Base-by-base conservation (phyloP, 345 rosid species). In the Eucalyptus erythrocorys region DNA sequence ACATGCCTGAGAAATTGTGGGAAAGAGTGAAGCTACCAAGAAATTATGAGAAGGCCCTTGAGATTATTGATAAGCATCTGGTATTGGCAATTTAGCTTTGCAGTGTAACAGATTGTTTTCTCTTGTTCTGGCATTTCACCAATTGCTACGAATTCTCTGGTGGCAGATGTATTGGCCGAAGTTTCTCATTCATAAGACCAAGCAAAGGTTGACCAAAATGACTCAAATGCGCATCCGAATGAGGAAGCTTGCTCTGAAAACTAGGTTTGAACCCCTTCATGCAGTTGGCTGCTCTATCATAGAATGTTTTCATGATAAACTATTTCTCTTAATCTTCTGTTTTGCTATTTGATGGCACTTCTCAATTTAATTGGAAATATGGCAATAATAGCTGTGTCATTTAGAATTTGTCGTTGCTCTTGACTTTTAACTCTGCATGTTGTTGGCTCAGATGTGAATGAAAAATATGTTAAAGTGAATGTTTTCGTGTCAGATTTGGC, bases 211-310 rank as follows among this genome's bases (percentile, higher is more conserved):
- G 90, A 98, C 99, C 5, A 98, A 98, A 91, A 96, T 98, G 99
- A 97, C 99, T 68, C 99, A 98, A 87, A 96, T 97, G 99, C 97
- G 98, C 19, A 96, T 98, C 88, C 96, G 99, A 24, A 96, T 94
- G 99, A 94, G 99, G 90, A 98, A 96, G 87, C 97, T 98, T 92
- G 96, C 95, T 76, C 91, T 97, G 47, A 98, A 97, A 88, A 98
- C 97, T 86, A 95, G 96, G 99, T 97, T 85, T 85, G 81, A 86
- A 48, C 43, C 86, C 55, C 86, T 42, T 64, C 37, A 34, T n/a
- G 37, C 37, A 64, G 2, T 64, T 24, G 42, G 48, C 21, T 45
- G 34, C 32, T n/a, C 6, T 45, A 84, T 84, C 53, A 43, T 42
- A 45, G 19, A 14, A 26, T 84, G 86, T 45, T 48, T 40, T n/a